A percentile compares a stretch with the other conserved stretches of the same genome.
phyloP scores from a whole-genome alignment of 1,139 yeast species.

The Suhomyces chickasaworum region DNA sequence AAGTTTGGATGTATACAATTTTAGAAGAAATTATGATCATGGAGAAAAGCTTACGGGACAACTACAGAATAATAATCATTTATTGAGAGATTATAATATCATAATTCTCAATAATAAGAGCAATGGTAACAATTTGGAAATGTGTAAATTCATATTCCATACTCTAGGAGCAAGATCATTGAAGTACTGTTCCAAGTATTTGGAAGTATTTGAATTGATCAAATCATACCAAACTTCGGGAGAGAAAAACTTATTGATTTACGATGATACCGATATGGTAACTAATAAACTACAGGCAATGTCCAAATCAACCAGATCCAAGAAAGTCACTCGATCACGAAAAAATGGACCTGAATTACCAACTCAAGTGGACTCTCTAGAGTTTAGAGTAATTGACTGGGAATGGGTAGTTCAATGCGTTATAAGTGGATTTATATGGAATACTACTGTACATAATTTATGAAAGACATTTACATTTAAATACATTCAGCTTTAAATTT shows the following conservation, averaged over 20 bases:
- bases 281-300: slow-evolving; percentile 6
- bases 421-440: slow-evolving; percentile 34
- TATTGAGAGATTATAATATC: slow-evolving; percentile 35
- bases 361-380: slow-evolving; percentile 8
- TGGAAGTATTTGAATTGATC: slow-evolving; percentile 12
- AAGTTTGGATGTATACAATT: slow-evolving; percentile 46
- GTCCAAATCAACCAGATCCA: slow-evolving; percentile 6
- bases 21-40: slow-evolving; percentile 31
- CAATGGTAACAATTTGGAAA: slow-evolving; percentile 31
- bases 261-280: slow-evolving; percentile 25
- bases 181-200: slow-evolving; percentile 15
- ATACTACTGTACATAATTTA: slow-evolving; percentile 2
- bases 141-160: slow-evolving; percentile 48
- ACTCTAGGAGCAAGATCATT: slow-evolving; percentile 47
- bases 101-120: slow-evolving; percentile 30
- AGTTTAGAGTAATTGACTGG: slow-evolving; percentile 50
- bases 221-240: slow-evolving; percentile 4
- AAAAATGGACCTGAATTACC: slow-evolving; percentile 2
- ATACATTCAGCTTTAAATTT: no score
- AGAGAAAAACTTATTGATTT: slow-evolving; percentile 22
- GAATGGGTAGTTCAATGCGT: slow-evolving; percentile 79
- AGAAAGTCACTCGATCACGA: slow-evolving; percentile 6
- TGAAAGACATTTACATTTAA: background rate
- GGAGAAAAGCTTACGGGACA: slow-evolving; percentile 36
- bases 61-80: slow-evolving; percentile 35